Base-by-base conservation (phyloP, 2,329 filamentous ascomycete genomes). In the Chrysoporthe cubensis region DNA sequence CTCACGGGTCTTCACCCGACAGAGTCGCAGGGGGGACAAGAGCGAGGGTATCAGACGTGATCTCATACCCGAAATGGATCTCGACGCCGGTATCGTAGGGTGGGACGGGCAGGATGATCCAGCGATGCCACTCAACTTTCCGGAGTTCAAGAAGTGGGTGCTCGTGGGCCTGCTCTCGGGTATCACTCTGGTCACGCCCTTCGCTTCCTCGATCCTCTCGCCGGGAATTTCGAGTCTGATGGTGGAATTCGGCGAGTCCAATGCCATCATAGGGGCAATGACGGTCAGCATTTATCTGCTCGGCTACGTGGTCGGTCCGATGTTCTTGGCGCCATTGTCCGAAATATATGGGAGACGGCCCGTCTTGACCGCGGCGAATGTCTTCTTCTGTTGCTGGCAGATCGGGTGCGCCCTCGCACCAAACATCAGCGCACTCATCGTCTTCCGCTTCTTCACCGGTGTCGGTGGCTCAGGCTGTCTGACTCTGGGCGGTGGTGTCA, bases 141-240 rank as follows among this genome's bases (percentile, higher is more conserved):
- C 82, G 1, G 73, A 72, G 7, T 75, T 75, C 21, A 85, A 82
- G 71, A 90, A 90, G 78, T 90, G 88, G 87, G 75, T 83, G 21
- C 82, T 86, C 46, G 83, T 86, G 7, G 75, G 82, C 60, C 81
- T 87, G 21, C 82, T 91, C 26, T 83, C 87, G 0, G 78, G 80
- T 70, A 90, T 90, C 74, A 90, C 88, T 9, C 85, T 91, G 71
- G 85, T 91, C 73, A 89, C 88, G 0, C 88, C 89, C 0, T 86
- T 91, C 37, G 87, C 88, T 0, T 90, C 88, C 7, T 88, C 88
- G 1, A 90, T 90, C 65, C 76, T 86, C 21, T 81, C 84, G 1
- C 84, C 85, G 2, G 83, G 82, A 43, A 82, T 85, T 64, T 67
- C 69, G 1, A 74, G 77, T 44, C 75, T 86, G 34, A 80, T 81